Evolutionary conservation across 2,329 filamentous ascomycete genomes (phyloP).

Genomic region (Aspergillus pseudotamarii): DNA sequence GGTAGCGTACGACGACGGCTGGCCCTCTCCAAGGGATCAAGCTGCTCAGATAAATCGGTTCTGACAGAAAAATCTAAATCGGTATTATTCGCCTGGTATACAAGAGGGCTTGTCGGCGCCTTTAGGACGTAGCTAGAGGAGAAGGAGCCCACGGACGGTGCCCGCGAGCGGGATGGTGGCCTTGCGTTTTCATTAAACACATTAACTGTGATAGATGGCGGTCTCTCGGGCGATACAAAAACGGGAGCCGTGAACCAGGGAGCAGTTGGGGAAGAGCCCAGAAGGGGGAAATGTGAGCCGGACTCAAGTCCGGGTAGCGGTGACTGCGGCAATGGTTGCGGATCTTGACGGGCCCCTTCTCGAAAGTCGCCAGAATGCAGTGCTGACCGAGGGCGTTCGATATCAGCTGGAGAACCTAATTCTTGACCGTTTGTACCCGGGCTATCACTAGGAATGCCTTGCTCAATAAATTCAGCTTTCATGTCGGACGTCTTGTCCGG

Average conservation of each 20-base stretch:
- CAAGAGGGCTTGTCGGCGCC: slow-evolving; percentile 87
- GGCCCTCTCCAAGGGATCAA: slow-evolving; percentile 48
- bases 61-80: slow-evolving; percentile 67
- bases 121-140: slow-evolving; percentile 82
- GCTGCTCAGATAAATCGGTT: slow-evolving; percentile 55
- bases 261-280: slow-evolving; percentile 56
- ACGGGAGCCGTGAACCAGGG: slow-evolving; percentile 55
- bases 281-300: slow-evolving; percentile 19
- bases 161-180: slow-evolving; percentile 41
- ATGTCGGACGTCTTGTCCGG: slow-evolving; percentile 23
- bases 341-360: slow-evolving; percentile 41
- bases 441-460: slow-evolving; percentile 19
- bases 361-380: slow-evolving; percentile 66
- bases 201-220: slow-evolving; percentile 21
- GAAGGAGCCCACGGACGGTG: slow-evolving; percentile 69
- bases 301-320: slow-evolving; percentile 22
- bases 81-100: slow-evolving; percentile 83
- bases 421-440: slow-evolving; percentile 42
- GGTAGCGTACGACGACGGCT: slow-evolving; percentile 73
- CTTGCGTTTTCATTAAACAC: slow-evolving; percentile 16
- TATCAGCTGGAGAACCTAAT: slow-evolving; percentile 61
- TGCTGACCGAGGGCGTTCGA: slow-evolving; percentile 79
- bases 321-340: slow-evolving; percentile 31
- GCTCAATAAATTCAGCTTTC: slow-evolving; percentile 17
- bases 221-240: slow-evolving; percentile 24